Percentiles rank a stretch among this genome's conserved stretches.
Evolutionary conservation across 73 alveolate species (phyloP).

Genomic region (Paramecium bursaria): DNA sequence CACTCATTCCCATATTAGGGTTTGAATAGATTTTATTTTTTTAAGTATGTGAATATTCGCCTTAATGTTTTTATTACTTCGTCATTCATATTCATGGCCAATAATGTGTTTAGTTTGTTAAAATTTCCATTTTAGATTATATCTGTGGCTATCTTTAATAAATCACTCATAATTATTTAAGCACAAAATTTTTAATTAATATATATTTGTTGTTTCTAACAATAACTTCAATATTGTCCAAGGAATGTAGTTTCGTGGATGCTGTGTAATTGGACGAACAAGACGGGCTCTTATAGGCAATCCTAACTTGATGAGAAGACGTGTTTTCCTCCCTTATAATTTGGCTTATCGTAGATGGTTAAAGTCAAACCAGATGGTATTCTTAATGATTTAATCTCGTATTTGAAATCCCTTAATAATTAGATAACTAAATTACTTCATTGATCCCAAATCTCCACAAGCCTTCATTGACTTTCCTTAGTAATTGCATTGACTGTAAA

Average conservation of each 20-base stretch:
- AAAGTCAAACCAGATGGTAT: constrained; percentile 33
- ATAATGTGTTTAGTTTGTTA: constrained; percentile 14
- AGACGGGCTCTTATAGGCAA: no score
- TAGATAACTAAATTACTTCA: constrained; percentile 17
- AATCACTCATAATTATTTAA: no score
- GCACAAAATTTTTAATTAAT: no score
- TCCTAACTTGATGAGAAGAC: constrained; percentile 28
- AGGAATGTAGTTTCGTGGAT: no score
- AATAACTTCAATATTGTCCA: no score
- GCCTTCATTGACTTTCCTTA: constrained; percentile 52
- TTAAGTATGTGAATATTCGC: constrained; percentile 20
- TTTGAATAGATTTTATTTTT: not conserved
- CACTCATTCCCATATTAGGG: constrained; percentile 39
- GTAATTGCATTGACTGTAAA: constrained; percentile 53
- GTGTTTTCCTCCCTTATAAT: constrained; percentile 51
- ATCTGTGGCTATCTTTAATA: constrained; percentile 12
- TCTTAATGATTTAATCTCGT: constrained; percentile 33
- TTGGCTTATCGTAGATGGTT: constrained; percentile 42
- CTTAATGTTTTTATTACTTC: constrained; percentile 43
- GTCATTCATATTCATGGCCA: not conserved
- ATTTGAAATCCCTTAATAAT: constrained; percentile 20
- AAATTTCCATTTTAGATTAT: constrained; percentile 46
- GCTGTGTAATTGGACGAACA: no score
- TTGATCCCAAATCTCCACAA: constrained; percentile 35
- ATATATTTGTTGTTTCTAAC: no score